These are phyloP conservation scores for Phytophthora meadii DNA, from an alignment of 352 stramenopile genomes.

Conservation along the genomic window DNA sequence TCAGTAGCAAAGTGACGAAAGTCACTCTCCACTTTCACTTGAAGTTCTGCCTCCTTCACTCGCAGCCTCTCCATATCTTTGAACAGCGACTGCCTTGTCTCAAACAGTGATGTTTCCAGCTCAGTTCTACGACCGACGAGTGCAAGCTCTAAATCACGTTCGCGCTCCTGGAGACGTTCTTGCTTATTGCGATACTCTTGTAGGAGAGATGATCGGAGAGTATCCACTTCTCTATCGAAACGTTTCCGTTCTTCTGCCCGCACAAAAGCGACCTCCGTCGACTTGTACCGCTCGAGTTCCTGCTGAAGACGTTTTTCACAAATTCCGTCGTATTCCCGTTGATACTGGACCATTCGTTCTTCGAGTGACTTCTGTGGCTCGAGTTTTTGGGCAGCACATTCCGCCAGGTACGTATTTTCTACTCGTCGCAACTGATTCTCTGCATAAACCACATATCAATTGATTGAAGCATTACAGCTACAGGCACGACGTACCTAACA, in stretches of 20 bases:
- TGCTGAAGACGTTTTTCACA: conserved; percentile 58
- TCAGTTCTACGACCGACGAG: conserved; percentile 59
- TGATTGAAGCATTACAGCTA: neutral
- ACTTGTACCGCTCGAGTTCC: conserved; percentile 65
- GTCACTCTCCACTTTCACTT: conserved; percentile 56
- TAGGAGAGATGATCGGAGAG: conserved; percentile 44
- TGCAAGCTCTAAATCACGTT: conserved; percentile 65
- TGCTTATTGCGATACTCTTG: conserved; percentile 61
- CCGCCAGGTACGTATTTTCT: conserved; percentile 62
- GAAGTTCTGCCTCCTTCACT: conserved; percentile 57
- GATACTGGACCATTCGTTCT: conserved; percentile 71
- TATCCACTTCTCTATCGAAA: conserved; percentile 59
- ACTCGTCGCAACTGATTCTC: conserved; percentile 74
- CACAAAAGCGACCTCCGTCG: conserved; percentile 58
- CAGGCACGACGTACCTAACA: conserved; percentile 38
- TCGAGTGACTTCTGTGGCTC: conserved; percentile 53
- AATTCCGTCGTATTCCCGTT: conserved; percentile 71
- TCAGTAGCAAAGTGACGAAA: conserved; percentile 52
- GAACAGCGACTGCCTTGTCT: conserved; percentile 67
- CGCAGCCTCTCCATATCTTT: conserved; percentile 71
- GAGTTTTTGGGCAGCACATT: conserved; percentile 48
- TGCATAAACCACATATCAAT: conserved; percentile 9
- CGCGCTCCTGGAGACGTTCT: conserved; percentile 55
- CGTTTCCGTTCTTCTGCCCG: conserved; percentile 68
- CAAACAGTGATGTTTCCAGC: conserved; percentile 71